Conservation (phyloP, 129 eudicot species). For the Lactuca saligna region DNA sequence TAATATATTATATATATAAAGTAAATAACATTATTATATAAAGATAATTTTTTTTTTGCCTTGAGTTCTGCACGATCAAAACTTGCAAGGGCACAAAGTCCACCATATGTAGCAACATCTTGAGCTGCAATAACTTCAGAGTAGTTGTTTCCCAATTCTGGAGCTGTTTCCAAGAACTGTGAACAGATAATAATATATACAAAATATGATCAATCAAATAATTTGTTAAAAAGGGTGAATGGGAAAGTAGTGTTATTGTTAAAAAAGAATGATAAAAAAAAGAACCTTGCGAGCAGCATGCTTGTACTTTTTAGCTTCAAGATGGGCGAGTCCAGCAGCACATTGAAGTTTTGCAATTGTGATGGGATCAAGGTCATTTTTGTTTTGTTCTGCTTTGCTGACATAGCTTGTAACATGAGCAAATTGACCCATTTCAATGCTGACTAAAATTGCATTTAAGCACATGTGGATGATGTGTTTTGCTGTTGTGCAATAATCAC, state of each 20-base stretch:
- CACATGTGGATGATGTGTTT: constrained; percentile 90
- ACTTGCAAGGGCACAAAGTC: constrained; percentile 96
- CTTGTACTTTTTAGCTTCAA: constrained; percentile 90
- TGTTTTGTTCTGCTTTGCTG: constrained; percentile 84
- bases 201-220: neutral
- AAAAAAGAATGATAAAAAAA: neutral
- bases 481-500: constrained; percentile 95
- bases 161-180: constrained; percentile 87
- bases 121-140: constrained; percentile 95
- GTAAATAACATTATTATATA: constrained; percentile 7
- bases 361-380: constrained; percentile 60
- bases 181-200: neutral
- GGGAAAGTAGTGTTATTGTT: neutral
- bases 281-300: constrained; percentile 96
- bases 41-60: constrained; percentile 40
- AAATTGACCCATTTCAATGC: constrained; percentile 99
- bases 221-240: neutral
- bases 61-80: constrained; percentile 95
- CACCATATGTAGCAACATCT: constrained; percentile 99
- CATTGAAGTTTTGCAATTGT: constrained; percentile 67
- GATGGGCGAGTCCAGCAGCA: constrained; percentile 91
- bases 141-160: constrained; percentile 83
- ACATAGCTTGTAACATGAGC: constrained; percentile 92
- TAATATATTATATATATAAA: neutral
- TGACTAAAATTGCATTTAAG: constrained; percentile 88